These are phyloP conservation scores for Candida patagonica DNA, from an alignment of 805 yeast genomes.

Conservation along the genomic window DNA sequence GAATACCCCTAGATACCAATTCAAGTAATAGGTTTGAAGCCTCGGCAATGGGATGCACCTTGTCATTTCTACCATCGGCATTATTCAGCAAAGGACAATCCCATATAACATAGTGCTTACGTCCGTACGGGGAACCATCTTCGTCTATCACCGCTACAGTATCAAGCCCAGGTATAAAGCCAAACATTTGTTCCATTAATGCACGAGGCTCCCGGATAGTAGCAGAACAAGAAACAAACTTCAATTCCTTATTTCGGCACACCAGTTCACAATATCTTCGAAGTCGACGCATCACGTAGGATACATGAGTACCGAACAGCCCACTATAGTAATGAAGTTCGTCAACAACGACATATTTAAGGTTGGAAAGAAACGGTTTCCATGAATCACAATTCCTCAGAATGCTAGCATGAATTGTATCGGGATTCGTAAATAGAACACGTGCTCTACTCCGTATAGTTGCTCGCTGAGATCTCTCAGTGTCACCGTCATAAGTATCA, in stretches of 20 bases:
- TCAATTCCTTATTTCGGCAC: slow-evolving; percentile 41
- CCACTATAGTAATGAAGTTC: slow-evolving; percentile 80
- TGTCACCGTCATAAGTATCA: slow-evolving; percentile 92
- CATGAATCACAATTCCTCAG: slow-evolving; percentile 71
- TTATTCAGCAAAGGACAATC: slow-evolving; percentile 67
- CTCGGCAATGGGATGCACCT: slow-evolving; percentile 65
- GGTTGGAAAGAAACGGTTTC: slow-evolving; percentile 54
- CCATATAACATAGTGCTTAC: slow-evolving; percentile 71
- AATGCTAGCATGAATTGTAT: slow-evolving; percentile 77
- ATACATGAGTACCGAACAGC: slow-evolving; percentile 87
- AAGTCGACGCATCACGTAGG: slow-evolving; percentile 72
- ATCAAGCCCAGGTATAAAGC: slow-evolving; percentile 35
- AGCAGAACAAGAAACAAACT: slow-evolving; percentile 88
- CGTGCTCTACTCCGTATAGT: slow-evolving; percentile 54
- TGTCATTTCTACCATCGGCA: slow-evolving; percentile 44
- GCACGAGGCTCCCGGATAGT: slow-evolving; percentile 66
- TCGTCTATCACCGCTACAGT: slow-evolving; percentile 39
- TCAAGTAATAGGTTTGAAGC: slow-evolving; percentile 67
- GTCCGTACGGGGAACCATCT: slow-evolving; percentile 88
- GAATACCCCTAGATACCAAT: slow-evolving; percentile 51
- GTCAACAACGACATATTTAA: slow-evolving; percentile 71
- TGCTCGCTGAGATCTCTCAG: slow-evolving; percentile 47
- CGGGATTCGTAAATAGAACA: slow-evolving; percentile 91
- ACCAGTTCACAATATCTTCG: slow-evolving; percentile 50
- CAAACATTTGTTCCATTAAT: slow-evolving; percentile 70